A percentile compares a stretch with the other conserved stretches of the same genome.
Evolutionary conservation across 179 eudicot species (phyloP).

Genomic region (Amaranthus tricolor): DNA sequence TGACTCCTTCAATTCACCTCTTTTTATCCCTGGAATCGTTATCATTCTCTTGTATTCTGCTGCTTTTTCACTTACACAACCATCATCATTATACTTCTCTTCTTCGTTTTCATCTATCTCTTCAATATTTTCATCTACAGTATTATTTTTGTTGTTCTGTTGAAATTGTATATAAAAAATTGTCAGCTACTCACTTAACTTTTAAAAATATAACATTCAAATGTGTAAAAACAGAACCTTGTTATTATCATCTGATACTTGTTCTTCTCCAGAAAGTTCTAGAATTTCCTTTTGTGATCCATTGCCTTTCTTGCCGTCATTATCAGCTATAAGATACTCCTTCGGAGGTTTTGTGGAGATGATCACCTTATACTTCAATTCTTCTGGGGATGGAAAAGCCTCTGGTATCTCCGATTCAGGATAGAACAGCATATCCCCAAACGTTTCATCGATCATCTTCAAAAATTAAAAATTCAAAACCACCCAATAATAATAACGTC

Average conservation of each 20-base stretch:
- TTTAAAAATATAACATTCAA: not conserved
- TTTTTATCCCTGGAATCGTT: constrained; percentile 65
- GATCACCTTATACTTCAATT: constrained; percentile 54
- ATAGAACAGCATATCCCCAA: constrained; percentile 62
- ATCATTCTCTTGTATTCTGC: constrained; percentile 61
- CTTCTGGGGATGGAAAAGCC: constrained; percentile 78
- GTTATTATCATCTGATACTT: not conserved
- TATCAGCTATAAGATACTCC: constrained; percentile 59
- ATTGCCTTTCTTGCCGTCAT: constrained; percentile 24
- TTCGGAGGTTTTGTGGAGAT: constrained; percentile 91
- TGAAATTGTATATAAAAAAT: not conserved
- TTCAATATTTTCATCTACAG: not conserved
- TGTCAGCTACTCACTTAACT: not conserved
- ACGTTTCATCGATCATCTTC: constrained; percentile 63
- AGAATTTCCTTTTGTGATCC: constrained; percentile 6
- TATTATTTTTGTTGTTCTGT: constrained; percentile 5
- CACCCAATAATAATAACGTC: not conserved
- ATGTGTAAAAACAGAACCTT: not conserved
- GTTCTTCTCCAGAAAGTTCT: constrained; percentile 11
- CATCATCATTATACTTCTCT: constrained; percentile 23
- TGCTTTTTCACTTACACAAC: constrained; percentile 24
- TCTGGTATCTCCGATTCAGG: constrained; percentile 49
- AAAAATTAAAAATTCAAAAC: not conserved
- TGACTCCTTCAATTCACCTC: constrained; percentile 59
- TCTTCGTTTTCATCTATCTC: constrained; percentile 21